phyloP scores from a whole-genome alignment of 75 land plant species.

The Selaginella moellendorffii region DNA sequence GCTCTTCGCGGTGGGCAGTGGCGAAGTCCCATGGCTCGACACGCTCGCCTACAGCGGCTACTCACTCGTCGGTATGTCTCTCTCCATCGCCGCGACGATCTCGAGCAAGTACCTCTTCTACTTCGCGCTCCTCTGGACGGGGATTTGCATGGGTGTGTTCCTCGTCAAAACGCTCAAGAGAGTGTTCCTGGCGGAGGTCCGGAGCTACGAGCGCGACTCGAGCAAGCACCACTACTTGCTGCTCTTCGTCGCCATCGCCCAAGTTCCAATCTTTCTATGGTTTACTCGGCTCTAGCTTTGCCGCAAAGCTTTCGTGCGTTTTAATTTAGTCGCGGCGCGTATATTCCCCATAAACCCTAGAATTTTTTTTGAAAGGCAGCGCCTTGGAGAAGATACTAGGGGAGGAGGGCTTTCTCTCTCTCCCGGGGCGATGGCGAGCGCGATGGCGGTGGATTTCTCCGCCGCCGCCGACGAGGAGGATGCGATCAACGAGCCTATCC shows the following conservation, averaged over 20 bases:
- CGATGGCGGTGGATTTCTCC: too few species aligned
- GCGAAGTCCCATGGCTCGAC: slow-evolving; percentile 48
- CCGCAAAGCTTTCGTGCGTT: too few species aligned
- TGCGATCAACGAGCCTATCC: slow-evolving; percentile 15
- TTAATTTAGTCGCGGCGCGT: too few species aligned
- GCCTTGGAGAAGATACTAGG: too few species aligned
- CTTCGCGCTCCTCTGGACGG: slow-evolving; percentile 29
- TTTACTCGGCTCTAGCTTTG: too few species aligned
- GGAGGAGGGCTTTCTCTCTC: too few species aligned
- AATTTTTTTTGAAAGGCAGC: too few species aligned
- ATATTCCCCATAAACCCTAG: too few species aligned
- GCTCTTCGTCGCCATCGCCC: slow-evolving; percentile 47
- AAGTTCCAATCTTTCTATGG: slow-evolving; percentile 63
- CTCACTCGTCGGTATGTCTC: slow-evolving; percentile 32
- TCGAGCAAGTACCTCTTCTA: slow-evolving; percentile 35
- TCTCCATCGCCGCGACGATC: slow-evolving; percentile 33
- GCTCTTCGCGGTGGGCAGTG: slow-evolving; percentile 35
- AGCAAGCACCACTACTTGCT: slow-evolving; percentile 61
- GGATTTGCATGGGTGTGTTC: slow-evolving; percentile 56
- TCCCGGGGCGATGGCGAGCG: too few species aligned
- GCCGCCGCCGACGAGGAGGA: too few species aligned
- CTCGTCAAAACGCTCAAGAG: slow-evolving; percentile 68
- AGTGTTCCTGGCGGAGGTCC: slow-evolving; percentile 39
- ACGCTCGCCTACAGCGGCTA: slow-evolving; percentile 56
- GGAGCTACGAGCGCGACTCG: slow-evolving; percentile 58